Conservation (phyloP, 1,139 yeast genomes). For the Taphrina flavorubra region DNA sequence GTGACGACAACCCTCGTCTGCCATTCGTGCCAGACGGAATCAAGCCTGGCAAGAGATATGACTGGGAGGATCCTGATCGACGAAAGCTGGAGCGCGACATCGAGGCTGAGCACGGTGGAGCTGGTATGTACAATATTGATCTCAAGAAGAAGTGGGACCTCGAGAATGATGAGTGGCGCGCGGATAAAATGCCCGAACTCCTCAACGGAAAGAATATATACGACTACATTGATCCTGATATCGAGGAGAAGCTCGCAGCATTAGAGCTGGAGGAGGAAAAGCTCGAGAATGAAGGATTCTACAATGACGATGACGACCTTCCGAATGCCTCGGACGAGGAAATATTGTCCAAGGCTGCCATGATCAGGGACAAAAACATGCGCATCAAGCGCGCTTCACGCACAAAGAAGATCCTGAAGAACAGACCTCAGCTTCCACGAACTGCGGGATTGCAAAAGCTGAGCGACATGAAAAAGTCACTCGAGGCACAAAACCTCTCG, state of each 20-base stretch:
- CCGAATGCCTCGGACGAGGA: slow-evolving; percentile 63
- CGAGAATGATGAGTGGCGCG: slow-evolving; percentile 97
- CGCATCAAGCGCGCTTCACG: slow-evolving; percentile 88
- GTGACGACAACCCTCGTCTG: slow-evolving; percentile 79
- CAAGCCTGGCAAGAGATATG: slow-evolving; percentile 66
- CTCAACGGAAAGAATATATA: slow-evolving; percentile 95
- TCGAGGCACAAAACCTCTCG: slow-evolving; percentile 89
- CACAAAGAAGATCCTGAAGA: slow-evolving; percentile 76
- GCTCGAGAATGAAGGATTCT: slow-evolving; percentile 92
- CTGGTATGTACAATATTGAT: slow-evolving; percentile 95
- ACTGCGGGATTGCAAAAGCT: slow-evolving; percentile 79
- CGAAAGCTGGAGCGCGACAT: slow-evolving; percentile 82
- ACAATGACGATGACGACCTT: slow-evolving; percentile 74
- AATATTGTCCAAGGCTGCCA: slow-evolving; percentile 83
- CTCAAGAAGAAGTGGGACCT: slow-evolving; percentile 77
- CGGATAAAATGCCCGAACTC: slow-evolving; percentile 95
- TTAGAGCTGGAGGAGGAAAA: slow-evolving; percentile 96
- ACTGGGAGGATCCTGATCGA: slow-evolving; percentile 79
- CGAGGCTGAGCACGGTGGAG: slow-evolving; percentile 96
- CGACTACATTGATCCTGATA: slow-evolving; percentile 96
- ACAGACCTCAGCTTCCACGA: slow-evolving; percentile 91
- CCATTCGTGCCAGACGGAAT: slow-evolving; percentile 81
- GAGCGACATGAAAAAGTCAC: slow-evolving; percentile 81
- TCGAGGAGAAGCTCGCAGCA: slow-evolving; percentile 88
- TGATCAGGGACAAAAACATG: slow-evolving; percentile 96